phyloP scores from a whole-genome alignment of 1,284 basidiomycete genomes.

The Ceratobasidium sp. region DNA sequence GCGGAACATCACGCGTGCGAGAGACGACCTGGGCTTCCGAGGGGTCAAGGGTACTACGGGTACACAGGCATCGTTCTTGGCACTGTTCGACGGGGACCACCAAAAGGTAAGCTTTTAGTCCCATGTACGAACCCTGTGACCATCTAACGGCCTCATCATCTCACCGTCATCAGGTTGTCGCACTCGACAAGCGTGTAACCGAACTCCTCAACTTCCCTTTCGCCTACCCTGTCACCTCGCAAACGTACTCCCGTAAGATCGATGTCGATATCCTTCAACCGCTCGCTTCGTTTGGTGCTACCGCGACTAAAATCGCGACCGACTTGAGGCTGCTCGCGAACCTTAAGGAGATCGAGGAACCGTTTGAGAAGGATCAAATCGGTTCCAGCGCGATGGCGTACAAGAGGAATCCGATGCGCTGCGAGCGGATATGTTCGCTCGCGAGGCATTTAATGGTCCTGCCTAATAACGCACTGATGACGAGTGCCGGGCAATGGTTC shows the following conservation, averaged over 20 bases:
- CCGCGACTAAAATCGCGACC: slow-evolving; percentile 97
- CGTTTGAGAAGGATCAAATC: slow-evolving; percentile 99
- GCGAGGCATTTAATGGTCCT: slow-evolving; percentile 92
- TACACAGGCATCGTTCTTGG: slow-evolving; percentile 95
- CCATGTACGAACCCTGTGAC: neutral
- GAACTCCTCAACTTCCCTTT: slow-evolving; percentile 91
- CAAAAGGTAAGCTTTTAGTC: slow-evolving; percentile 68
- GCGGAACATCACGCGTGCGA: slow-evolving; percentile 89
- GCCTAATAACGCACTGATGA: slow-evolving; percentile 94
- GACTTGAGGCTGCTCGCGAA: slow-evolving; percentile 93
- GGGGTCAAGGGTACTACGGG: slow-evolving; percentile 99
- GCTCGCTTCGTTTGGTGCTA: slow-evolving; percentile 91
- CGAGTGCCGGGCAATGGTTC: slow-evolving; percentile 93
- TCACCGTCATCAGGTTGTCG: slow-evolving; percentile 72
- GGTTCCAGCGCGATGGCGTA: slow-evolving; percentile 99
- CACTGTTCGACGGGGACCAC: slow-evolving; percentile 95
- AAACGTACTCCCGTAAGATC: slow-evolving; percentile 98
- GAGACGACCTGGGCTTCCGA: slow-evolving; percentile 95
- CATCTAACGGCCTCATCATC: slow-evolving; percentile 16
- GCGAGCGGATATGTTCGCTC: slow-evolving; percentile 95
- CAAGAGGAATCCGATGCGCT: slow-evolving; percentile 99
- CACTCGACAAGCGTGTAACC: slow-evolving; percentile 90
- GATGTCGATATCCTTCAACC: slow-evolving; percentile 93
- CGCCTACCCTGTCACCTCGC: slow-evolving; percentile 97
- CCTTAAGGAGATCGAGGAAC: slow-evolving; percentile 98